phyloP scores from a whole-genome alignment of 257 asterid species.

The Solanum tacnaense region DNA sequence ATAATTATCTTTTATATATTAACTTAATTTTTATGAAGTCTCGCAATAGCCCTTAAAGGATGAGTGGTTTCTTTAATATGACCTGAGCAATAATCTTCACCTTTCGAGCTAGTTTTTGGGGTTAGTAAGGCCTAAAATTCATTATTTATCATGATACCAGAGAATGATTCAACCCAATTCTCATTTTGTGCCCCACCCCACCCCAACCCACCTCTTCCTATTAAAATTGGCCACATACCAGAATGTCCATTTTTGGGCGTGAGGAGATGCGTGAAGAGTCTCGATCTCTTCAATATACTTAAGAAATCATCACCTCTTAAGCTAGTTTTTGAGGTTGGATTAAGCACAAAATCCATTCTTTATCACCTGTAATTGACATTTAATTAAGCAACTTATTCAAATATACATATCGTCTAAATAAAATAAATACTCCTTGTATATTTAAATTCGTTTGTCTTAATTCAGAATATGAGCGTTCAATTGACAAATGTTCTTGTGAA shows the following conservation, averaged over 20 bases:
- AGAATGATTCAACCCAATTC: neutral
- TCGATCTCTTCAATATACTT: no score
- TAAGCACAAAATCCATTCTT: neutral
- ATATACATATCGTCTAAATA: neutral
- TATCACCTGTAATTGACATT: neutral
- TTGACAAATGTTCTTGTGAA: neutral
- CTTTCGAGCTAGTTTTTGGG: neutral
- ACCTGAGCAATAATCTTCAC: neutral
- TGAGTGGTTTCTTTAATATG: neutral
- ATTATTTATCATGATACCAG: neutral
- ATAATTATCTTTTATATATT: no score
- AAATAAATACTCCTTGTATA: no score
- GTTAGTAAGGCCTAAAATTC: neutral
- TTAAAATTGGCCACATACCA: neutral
- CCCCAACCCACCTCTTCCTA: no score
- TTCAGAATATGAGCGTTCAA: no score
- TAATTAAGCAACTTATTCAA: neutral
- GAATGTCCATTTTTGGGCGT: neutral
- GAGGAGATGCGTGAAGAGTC: neutral
- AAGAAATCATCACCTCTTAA: no score
- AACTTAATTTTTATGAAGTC: no score
- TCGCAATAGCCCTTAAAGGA: neutral
- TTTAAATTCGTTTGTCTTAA: neutral
- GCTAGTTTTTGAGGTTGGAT: neutral
- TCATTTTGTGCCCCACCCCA: neutral